phyloP scores from a whole-genome alignment of 2,329 filamentous ascomycete genomes.

The Trichoderma atrobrunneum region DNA sequence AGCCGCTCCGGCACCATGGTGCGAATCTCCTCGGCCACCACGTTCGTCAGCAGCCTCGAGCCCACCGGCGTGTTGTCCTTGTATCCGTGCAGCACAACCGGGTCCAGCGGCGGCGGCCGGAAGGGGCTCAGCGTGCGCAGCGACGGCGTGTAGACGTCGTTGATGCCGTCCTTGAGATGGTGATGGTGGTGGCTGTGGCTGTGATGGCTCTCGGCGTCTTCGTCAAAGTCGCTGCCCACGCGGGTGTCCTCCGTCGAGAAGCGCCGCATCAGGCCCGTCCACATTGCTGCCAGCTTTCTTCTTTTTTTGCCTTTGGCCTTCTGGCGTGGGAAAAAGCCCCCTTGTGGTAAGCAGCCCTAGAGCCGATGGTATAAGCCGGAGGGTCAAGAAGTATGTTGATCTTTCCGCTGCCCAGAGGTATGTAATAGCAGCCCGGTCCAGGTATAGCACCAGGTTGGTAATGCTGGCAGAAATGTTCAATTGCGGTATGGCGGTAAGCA shows the following conservation, averaged over 20 bases:
- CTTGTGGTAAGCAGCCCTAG: background rate
- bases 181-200: background rate
- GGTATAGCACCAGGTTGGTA: background rate
- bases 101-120: conserved; percentile 83
- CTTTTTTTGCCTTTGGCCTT: background rate
- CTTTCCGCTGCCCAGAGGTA: background rate
- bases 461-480: background rate
- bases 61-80: conserved; percentile 55
- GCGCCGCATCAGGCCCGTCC: conserved; percentile 65
- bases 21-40: conserved; percentile 88
- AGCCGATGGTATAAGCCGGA: background rate
- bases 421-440: background rate
- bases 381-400: background rate
- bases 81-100: conserved; percentile 69
- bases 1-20: conserved; percentile 82
- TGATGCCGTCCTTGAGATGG: conserved; percentile 45
- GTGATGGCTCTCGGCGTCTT: conserved; percentile 21
- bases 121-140: conserved; percentile 70
- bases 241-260: conserved; percentile 52
- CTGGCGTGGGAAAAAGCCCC: background rate
- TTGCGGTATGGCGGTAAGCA: background rate
- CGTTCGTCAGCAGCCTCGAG: conserved; percentile 65
- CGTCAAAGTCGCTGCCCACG: conserved; percentile 31
- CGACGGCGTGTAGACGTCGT: conserved; percentile 53
- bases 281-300: conserved; percentile 33